Conservation (phyloP, 345 rosid genomes). For the Heritiera fomes region DNA sequence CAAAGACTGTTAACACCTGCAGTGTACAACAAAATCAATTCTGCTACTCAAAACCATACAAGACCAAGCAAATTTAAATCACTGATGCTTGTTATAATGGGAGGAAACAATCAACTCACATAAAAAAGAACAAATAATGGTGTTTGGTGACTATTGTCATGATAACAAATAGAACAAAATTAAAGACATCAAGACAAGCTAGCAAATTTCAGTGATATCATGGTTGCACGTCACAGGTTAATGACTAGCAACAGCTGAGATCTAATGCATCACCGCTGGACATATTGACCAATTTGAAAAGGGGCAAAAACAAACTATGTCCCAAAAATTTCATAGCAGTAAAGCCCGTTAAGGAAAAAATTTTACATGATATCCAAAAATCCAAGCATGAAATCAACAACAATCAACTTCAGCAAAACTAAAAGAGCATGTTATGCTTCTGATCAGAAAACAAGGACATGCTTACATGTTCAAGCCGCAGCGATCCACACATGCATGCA, state of each 20-base stretch:
- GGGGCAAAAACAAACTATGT: neutral
- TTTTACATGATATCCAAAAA: neutral
- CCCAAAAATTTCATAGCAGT: neutral
- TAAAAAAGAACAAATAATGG: neutral
- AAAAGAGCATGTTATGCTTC: neutral
- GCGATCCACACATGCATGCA: slow-evolving; percentile 86
- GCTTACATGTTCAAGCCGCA: slow-evolving; percentile 86
- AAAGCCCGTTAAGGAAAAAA: neutral
- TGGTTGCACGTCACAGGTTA: neutral
- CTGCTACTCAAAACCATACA: neutral
- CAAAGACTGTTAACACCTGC: slow-evolving; percentile 78
- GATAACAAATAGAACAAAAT: neutral
- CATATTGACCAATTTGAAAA: neutral
- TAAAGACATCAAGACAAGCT: neutral
- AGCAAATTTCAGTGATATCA: neutral
- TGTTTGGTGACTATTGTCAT: neutral
- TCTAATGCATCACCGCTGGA: neutral
- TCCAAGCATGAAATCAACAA: neutral
- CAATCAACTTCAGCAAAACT: neutral
- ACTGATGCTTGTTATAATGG: neutral
- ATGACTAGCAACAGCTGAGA: neutral
- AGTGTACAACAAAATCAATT: slow-evolving; percentile 25
- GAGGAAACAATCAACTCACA: neutral
- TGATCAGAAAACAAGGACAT: neutral
- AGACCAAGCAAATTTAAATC: slow-evolving; percentile 7